phyloP scores from a whole-genome alignment of 768 basidiomycete species.

The Termitomyces sp. region DNA sequence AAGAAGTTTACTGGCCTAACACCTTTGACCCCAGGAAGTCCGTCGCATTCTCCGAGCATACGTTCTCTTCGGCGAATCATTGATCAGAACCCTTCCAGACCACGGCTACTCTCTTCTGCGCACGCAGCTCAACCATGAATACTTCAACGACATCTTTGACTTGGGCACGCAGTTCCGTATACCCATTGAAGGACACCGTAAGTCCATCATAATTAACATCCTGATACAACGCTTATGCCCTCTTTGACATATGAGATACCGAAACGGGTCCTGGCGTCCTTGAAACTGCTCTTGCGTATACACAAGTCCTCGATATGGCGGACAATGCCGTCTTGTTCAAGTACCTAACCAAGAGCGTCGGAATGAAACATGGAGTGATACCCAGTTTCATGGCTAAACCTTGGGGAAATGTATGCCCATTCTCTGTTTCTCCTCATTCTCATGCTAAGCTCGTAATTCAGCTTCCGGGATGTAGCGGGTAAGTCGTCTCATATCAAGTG shows the following conservation, averaged over 20 bases:
- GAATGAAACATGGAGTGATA: slow-evolving; percentile 82
- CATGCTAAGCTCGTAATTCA: slow-evolving; percentile 23
- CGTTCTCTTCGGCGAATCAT: background rate
- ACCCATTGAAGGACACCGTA: slow-evolving; percentile 84
- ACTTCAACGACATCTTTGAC: slow-evolving; percentile 89
- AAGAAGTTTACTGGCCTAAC: slow-evolving; percentile 76
- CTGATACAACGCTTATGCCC: background rate
- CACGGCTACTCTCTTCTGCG: slow-evolving; percentile 95
- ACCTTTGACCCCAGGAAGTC: slow-evolving; percentile 91
- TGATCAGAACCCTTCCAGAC: slow-evolving; percentile 46
- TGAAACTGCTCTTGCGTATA: slow-evolving; percentile 87
- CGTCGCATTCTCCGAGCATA: slow-evolving; percentile 24
- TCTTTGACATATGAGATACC: slow-evolving; percentile 51
- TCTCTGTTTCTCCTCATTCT: background rate
- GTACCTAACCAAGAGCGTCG: slow-evolving; percentile 85
- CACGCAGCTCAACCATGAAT: slow-evolving; percentile 84
- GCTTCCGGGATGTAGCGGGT: slow-evolving; percentile 97
- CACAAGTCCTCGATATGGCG: slow-evolving; percentile 74
- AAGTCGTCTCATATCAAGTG: slow-evolving; percentile 6
- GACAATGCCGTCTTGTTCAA: slow-evolving; percentile 95
- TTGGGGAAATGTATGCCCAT: slow-evolving; percentile 74
- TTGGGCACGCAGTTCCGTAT: slow-evolving; percentile 68
- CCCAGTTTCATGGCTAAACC: slow-evolving; percentile 99
- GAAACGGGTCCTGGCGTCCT: slow-evolving; percentile 90
- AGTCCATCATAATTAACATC: slow-evolving; percentile 14